Conservation (phyloP, 2,329 filamentous ascomycete genomes). For the Grosmannia huntii region DNA sequence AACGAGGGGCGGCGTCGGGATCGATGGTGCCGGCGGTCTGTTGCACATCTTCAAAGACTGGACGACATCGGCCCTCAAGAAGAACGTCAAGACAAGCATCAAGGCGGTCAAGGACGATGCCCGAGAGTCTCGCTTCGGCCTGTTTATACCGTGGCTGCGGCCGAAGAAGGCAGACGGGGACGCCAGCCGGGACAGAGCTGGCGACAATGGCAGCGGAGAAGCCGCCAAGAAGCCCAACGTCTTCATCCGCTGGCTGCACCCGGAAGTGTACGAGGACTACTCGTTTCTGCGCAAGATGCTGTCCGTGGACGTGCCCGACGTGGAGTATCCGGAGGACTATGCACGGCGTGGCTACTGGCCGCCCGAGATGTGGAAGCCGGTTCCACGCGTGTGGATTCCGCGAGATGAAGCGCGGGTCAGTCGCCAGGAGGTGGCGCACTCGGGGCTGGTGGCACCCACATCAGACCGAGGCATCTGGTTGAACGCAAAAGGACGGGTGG, state of each 20-base stretch:
- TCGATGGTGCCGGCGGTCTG: constrained; percentile 18
- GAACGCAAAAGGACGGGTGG: constrained; percentile 32
- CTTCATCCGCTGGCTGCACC: constrained; percentile 43
- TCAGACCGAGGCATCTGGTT: constrained; percentile 60
- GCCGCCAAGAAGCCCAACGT: constrained; percentile 27
- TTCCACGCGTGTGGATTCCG: constrained; percentile 64
- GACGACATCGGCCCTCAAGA: constrained; percentile 12
- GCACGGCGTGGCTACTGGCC: constrained; percentile 57
- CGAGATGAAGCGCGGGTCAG: constrained; percentile 57
- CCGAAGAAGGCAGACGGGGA: not conserved
- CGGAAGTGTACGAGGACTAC: constrained; percentile 47
- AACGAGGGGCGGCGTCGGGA: constrained; percentile 2
- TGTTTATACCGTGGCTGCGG: constrained; percentile 5
- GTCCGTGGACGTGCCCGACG: not conserved
- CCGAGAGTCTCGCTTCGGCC: constrained; percentile 14
- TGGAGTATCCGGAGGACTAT: constrained; percentile 20
- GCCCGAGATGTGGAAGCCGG: constrained; percentile 48
- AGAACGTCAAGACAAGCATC: constrained; percentile 10
- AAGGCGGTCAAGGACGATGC: constrained; percentile 16
- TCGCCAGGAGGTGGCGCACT: constrained; percentile 57
- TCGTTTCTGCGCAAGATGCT: constrained; percentile 35
- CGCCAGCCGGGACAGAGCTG: not conserved
- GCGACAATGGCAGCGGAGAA: not conserved
- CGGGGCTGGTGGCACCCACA: constrained; percentile 52
- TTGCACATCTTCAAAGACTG: constrained; percentile 14